A percentile compares a stretch with the other conserved stretches of the same genome.
Conservation (phyloP, 257 asterid genomes). For the Capsicum pubescens region DNA sequence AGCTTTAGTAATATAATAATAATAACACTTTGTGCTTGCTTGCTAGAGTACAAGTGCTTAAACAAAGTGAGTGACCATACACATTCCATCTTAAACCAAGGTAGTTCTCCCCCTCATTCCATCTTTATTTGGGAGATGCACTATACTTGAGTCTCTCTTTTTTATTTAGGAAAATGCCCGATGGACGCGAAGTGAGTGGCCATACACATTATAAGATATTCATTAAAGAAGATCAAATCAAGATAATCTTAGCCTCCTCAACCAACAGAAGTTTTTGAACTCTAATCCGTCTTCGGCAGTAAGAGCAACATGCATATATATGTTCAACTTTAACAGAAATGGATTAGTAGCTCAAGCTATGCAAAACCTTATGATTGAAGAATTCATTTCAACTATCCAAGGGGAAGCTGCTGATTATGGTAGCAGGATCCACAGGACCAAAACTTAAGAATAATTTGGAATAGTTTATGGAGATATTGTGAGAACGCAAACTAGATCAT, state of each 20-base stretch:
- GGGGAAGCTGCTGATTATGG: conserved; percentile 5
- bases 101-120: conserved; percentile 11
- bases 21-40: not conserved
- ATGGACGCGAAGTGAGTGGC: not conserved
- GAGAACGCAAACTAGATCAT: not conserved
- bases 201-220: not conserved
- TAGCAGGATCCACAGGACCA: not conserved
- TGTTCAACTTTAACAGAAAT: not conserved
- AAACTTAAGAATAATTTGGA: too few species aligned
- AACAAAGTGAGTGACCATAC: not conserved
- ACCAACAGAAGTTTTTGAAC: not conserved
- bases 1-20: conserved; percentile 16
- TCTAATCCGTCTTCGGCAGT: not conserved
- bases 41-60: conserved; percentile 23
- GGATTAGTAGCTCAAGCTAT: not conserved
- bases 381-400: conserved; percentile 8
- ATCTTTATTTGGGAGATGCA: conserved; percentile 20
- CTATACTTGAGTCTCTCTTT: not conserved
- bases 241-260: conserved; percentile 20
- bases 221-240: conserved; percentile 1
- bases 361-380: not conserved
- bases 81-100: not conserved
- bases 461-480: too few species aligned
- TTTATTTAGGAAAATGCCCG: not conserved
- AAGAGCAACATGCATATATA: not conserved